phyloP scores from a whole-genome alignment of 2,329 filamentous ascomycete genomes.

The Diaporthe aspalathi region DNA sequence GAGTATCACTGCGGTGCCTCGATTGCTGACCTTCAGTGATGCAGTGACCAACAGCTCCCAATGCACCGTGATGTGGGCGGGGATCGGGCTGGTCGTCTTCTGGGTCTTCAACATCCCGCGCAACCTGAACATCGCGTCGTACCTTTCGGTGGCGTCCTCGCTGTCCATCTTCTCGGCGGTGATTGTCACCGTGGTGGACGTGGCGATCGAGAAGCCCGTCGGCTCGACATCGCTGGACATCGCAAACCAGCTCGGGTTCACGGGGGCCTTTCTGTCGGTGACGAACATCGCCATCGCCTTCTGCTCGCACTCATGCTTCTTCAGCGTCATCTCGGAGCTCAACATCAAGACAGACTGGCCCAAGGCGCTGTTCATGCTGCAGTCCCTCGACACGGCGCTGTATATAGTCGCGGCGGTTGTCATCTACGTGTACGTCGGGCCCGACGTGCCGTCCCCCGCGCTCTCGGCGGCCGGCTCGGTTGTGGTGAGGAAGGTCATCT shows the following conservation, averaged over 20 bases:
- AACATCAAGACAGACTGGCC: slow-evolving; percentile 62
- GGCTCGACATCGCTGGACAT: slow-evolving; percentile 50
- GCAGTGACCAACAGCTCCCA: slow-evolving; percentile 65
- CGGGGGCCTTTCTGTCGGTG: slow-evolving; percentile 66
- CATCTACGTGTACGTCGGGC: slow-evolving; percentile 75
- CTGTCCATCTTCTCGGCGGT: slow-evolving; percentile 72
- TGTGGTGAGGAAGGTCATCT: slow-evolving; percentile 71
- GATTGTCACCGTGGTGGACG: slow-evolving; percentile 71
- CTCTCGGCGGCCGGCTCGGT: slow-evolving; percentile 68
- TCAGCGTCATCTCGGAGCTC: slow-evolving; percentile 74
- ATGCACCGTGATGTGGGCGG: slow-evolving; percentile 73
- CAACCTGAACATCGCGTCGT: slow-evolving; percentile 71
- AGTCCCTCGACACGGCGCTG: slow-evolving; percentile 67
- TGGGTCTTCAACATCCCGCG: slow-evolving; percentile 70
- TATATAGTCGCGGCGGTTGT: slow-evolving; percentile 74
- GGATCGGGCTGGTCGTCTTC: slow-evolving; percentile 69
- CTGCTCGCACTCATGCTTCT: slow-evolving; percentile 76
- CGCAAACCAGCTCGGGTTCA: slow-evolving; percentile 56
- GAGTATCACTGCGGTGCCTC: background rate
- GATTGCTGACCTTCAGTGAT: background rate
- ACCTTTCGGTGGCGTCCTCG: slow-evolving; percentile 67
- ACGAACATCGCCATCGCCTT: slow-evolving; percentile 77
- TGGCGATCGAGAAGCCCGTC: slow-evolving; percentile 60
- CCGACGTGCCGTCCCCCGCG: slow-evolving; percentile 71
- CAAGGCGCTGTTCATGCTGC: slow-evolving; percentile 60